Percentiles rank a stretch among this genome's conserved stretches.
phyloP scores from a whole-genome alignment of 306 rosid genomes.

The Quercus mongolica region DNA sequence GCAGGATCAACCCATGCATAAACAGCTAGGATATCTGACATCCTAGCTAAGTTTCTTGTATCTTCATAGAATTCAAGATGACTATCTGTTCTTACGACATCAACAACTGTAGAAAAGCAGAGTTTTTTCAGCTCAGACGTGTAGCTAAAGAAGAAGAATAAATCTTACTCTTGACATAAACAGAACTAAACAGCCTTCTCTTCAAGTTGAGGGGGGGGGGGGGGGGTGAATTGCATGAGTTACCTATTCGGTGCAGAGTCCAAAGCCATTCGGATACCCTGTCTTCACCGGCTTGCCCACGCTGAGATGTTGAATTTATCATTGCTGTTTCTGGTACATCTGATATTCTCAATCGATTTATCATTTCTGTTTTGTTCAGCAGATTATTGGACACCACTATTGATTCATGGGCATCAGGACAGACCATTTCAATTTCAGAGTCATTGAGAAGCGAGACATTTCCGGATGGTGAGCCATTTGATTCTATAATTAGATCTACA shows the following conservation, averaged over 20 bases:
- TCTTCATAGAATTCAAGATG: slow-evolving; percentile 92
- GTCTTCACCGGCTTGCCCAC: slow-evolving; percentile 45
- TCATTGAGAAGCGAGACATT: slow-evolving; percentile 32
- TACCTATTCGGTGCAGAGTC: slow-evolving; percentile 94
- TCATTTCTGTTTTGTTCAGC: slow-evolving; percentile 38
- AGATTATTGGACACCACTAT: slow-evolving; percentile 27
- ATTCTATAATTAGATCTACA: slow-evolving; percentile 64
- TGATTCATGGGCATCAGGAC: slow-evolving; percentile 43
- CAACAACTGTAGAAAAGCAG: slow-evolving; percentile 65
- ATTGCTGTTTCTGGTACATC: slow-evolving; percentile 59
- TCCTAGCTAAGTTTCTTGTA: slow-evolving; percentile 82
- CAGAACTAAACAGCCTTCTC: slow-evolving; percentile 5
- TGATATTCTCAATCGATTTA: slow-evolving; percentile 58
- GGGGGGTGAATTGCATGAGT: slow-evolving; percentile 4
- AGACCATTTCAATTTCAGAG: slow-evolving; percentile 60
- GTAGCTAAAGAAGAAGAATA: slow-evolving; percentile 10
- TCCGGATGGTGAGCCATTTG: slow-evolving; percentile 43
- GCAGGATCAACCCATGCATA: slow-evolving; percentile 98
- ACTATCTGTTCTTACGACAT: slow-evolving; percentile 93
- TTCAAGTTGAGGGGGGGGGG: slow-evolving; percentile 1
- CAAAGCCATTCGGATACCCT: slow-evolving; percentile 94
- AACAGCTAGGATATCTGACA: slow-evolving; percentile 98
- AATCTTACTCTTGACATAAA: background rate
- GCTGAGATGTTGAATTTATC: slow-evolving; percentile 41
- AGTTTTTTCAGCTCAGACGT: slow-evolving; percentile 24